These are phyloP conservation scores for Acacia melanoxylon DNA, from an alignment of 306 rosid species.

Conservation along the genomic window DNA sequence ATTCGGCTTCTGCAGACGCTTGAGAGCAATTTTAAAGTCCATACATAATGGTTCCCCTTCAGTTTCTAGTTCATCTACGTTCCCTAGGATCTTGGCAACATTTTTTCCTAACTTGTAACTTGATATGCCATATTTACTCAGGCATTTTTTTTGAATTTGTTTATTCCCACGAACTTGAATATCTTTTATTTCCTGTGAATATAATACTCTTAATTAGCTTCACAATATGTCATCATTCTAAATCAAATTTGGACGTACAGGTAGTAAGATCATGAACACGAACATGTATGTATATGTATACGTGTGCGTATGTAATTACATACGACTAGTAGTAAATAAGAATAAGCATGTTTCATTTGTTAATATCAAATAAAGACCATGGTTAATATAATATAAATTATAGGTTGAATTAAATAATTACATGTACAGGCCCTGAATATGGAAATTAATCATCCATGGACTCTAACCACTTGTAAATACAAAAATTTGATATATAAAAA, in stretches of 20 bases:
- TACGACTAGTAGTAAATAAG: too few species aligned
- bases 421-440: too few species aligned
- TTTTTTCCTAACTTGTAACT: conserved; percentile 12
- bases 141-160: neutral
- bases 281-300: too few species aligned
- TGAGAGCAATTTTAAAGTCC: neutral
- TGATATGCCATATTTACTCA: neutral
- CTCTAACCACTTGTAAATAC: too few species aligned
- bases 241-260: too few species aligned
- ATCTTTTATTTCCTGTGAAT: neutral
- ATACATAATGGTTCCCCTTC: neutral
- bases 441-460: too few species aligned
- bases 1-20: rapidly evolving
- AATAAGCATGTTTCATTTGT: too few species aligned
- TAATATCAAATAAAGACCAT: too few species aligned
- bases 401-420: too few species aligned
- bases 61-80: neutral
- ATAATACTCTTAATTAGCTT: neutral
- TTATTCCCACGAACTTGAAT: neutral
- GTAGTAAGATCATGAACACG: neutral
- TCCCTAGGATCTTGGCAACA: neutral
- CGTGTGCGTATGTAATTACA: too few species aligned
- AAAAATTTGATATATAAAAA: too few species aligned
- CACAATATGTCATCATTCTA: neutral
- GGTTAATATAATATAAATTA: too few species aligned